Evolutionary conservation across 768 basidiomycete genomes (phyloP), one percentile per base, ranked within the genome.

Genomic region (Piloderma croceum): DNA sequence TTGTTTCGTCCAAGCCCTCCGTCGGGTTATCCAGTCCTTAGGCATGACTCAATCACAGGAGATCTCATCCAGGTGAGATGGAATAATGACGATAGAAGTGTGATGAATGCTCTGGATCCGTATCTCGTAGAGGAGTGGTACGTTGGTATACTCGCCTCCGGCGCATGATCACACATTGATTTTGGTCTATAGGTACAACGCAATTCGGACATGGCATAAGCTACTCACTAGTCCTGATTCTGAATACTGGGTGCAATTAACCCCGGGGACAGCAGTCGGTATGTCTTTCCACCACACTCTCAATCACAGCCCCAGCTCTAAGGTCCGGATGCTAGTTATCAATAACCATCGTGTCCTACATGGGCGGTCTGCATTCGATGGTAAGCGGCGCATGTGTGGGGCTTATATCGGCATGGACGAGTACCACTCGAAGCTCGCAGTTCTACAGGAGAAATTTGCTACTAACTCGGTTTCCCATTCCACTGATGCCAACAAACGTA

Each of bases 321-420:
- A n/a, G n/a, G n/a, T n/a, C n/a, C n/a, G n/a, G n/a, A n/a, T n/a
- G n/a, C 7, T 52, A 90, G 90, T 91, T 17, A 71, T 94, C 36
- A 84, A 98, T 60, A 97, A 98, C 57, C 86, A 94, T 61, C 78
- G 94, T 17, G 89, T 97, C 10, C 68, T 98, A 36, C 94, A 97
- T 50, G 94, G 94, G 10, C 81, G 94, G n/a, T 90, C 91, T 0
- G 76, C 81, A 1, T 98, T 96, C 56, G 73, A 77, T 10, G 94
- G 94, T 9, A 77, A 78, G 59, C 77, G 94, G 3, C 76, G 88
- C 2, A 90, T 99, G 80, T 97, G 94, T 54, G 94, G 94, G 3
- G 96, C 94, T 0, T 99, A 99, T 58, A 76, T 97, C 42, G 88
- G 89, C 0, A 68, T 76, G 10, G 94, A 99, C 58, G 96, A 99